Evolutionary conservation across 805 yeast genomes (phyloP), one percentile per base, ranked within the genome.

Genomic region (Cyberlindnera mrakii): DNA sequence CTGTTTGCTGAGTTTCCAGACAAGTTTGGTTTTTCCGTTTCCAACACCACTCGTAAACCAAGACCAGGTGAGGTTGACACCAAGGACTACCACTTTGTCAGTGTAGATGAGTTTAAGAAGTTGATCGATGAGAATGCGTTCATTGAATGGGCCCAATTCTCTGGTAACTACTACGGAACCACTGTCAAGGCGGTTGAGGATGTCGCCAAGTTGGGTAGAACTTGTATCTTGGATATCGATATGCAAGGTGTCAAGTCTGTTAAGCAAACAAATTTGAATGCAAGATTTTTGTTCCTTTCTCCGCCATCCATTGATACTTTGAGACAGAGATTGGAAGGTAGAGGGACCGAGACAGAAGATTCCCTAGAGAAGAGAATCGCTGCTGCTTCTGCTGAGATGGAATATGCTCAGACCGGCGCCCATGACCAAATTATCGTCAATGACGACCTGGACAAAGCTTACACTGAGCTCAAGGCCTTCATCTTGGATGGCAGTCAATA

Each of bases 241-340:
- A 90, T 91, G 97, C 98, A 93, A 70, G 99, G 99, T 53, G 99
- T 93, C 57, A 83, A 85, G 68, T 75, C 88, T 20, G 96, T 93
- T 51, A 93, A 93, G 69, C 68, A 78, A 43, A 78, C 96, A 15
- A 77, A 78, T 52, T 73, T 93, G 56, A 79, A 86, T 55, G 96
- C 99, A 25, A 76, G 90, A 63, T 93, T 64, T 65, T 68, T 93
- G 53, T 93, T 93, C 60, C 64, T 93, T 48, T 83, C 96, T 33
- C 99, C 99, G 30, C 99, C 99, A 27, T 82, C 93, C 16, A 68
- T 89, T 52, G 96, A 87, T 42, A 78, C 73, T 42, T 76, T 93
- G 57, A 78, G 78, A 60, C 64, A 68, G 47, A 80, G 99, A 67
- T 77, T 93, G 54, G 77, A 72, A 40, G 82, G 84, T 37, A 85